A percentile compares a stretch with the other conserved stretches of the same genome.
Conservation (phyloP, 768 basidiomycete species). For the Sporobolomyces roseus region DNA sequence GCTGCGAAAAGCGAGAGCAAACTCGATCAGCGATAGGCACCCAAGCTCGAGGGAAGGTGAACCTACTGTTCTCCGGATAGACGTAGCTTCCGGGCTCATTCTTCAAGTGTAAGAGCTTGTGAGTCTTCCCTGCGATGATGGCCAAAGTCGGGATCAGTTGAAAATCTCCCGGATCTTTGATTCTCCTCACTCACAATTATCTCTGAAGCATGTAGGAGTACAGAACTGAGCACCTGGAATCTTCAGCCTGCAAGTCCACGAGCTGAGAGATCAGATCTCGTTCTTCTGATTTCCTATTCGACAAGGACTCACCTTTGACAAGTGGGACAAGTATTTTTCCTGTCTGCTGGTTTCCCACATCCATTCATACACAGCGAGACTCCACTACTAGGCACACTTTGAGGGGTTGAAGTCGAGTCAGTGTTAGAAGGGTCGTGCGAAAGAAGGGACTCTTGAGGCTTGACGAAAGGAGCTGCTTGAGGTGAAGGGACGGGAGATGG, state of each 20-base stretch:
- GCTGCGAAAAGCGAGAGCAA: conserved; percentile 13
- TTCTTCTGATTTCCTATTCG: neutral
- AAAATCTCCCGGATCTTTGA: too few relatives aligned
- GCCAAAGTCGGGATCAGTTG: too few relatives aligned
- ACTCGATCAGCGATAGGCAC: too few relatives aligned
- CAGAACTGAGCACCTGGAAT: conserved; percentile 29
- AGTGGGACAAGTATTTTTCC: conserved; percentile 24
- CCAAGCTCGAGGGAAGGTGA: too few relatives aligned
- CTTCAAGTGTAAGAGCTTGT: conserved; percentile 1
- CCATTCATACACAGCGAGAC: conserved; percentile 19
- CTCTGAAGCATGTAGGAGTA: conserved; percentile 23
- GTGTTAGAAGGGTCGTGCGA: neutral
- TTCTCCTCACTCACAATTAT: conserved; percentile 23
- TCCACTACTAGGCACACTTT: neutral
- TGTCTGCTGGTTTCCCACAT: conserved; percentile 24
- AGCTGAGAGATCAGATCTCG: too few relatives aligned
- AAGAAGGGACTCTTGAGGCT: too few relatives aligned
- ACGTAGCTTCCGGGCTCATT: conserved; percentile 2
- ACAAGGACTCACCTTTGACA: conserved; percentile 17
- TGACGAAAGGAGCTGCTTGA: neutral
- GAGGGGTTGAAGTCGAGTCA: neutral
- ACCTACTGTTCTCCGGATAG: conserved; percentile 27
- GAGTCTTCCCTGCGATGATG: conserved; percentile 8
- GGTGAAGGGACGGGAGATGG: neutral
- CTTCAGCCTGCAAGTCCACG: conserved; percentile 3